Evolutionary conservation across 805 yeast species (phyloP).

Genomic region (Candida railenensis): DNA sequence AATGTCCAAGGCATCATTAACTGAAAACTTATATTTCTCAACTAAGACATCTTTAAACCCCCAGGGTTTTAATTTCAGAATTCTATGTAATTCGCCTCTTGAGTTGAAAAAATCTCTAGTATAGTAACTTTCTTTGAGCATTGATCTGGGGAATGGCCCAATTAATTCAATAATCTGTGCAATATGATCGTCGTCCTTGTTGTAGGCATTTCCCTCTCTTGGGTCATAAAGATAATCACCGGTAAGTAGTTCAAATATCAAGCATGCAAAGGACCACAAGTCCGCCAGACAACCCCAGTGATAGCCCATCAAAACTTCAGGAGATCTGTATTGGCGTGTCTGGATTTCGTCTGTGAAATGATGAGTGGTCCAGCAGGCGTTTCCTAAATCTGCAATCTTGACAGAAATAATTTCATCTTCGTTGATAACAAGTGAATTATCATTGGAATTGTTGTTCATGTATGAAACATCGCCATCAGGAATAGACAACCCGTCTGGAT

Average conservation of each 20-base stretch:
- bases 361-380: slow-evolving; percentile 62
- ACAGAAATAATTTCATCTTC: slow-evolving; percentile 60
- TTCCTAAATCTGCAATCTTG: slow-evolving; percentile 69
- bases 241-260: slow-evolving; percentile 85
- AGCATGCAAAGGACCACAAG: slow-evolving; percentile 94
- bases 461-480: slow-evolving; percentile 6
- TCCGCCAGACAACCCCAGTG: slow-evolving; percentile 96
- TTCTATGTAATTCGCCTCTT: slow-evolving; percentile 71
- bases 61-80: slow-evolving; percentile 86
- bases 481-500: slow-evolving; percentile 4
- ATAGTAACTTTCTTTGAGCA: slow-evolving; percentile 61
- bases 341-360: slow-evolving; percentile 71
- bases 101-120: slow-evolving; percentile 63
- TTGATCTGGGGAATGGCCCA: slow-evolving; percentile 62
- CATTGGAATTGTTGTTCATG: slow-evolving; percentile 10
- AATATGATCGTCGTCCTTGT: slow-evolving; percentile 92
- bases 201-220: slow-evolving; percentile 66
- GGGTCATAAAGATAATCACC: slow-evolving; percentile 97
- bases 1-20: slow-evolving; percentile 67
- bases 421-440: slow-evolving; percentile 18
- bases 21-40: slow-evolving; percentile 80
- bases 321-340: slow-evolving; percentile 66
- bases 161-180: slow-evolving; percentile 90
- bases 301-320: slow-evolving; percentile 67
- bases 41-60: slow-evolving; percentile 73